Evolutionary conservation across 306 rosid genomes (phyloP).

Genomic region (Abrus pulchellus): DNA sequence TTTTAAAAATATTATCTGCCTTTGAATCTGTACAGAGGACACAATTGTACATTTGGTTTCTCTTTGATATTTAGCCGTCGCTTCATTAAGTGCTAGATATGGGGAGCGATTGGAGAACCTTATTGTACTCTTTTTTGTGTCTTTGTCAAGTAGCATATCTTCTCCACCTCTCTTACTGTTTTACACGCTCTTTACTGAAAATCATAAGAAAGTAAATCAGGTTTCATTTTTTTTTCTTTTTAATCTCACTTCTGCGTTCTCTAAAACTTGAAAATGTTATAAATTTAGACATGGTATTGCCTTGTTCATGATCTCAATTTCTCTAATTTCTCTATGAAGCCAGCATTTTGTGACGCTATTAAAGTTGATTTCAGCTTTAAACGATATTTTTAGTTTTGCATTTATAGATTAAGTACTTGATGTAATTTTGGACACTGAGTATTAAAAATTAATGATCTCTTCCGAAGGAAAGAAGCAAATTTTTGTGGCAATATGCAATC

Average conservation of each 20-base stretch:
- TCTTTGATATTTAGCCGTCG: no score
- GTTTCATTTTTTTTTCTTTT: neutral
- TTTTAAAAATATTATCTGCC: no score
- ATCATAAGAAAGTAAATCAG: no score
- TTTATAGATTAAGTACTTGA: neutral
- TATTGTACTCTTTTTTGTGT: no score
- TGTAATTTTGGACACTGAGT: neutral
- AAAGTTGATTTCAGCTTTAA: conserved; percentile 20
- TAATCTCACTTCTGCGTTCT: neutral
- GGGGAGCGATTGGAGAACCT: no score
- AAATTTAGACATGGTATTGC: neutral
- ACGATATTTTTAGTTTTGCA: neutral
- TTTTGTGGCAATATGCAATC: neutral
- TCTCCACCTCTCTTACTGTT: neutral
- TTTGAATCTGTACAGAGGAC: no score
- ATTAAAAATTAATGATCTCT: neutral
- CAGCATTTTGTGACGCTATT: neutral
- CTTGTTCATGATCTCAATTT: neutral
- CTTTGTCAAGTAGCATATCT: neutral
- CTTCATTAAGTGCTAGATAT: no score
- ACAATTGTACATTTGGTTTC: no score
- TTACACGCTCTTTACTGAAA: neutral
- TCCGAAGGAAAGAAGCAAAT: conserved; percentile 1
- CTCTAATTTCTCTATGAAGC: neutral
- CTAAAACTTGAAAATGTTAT: neutral